These are phyloP conservation scores for Gossypium gossypioides DNA, from an alignment of 441 rosid species.

Conservation along the genomic window DNA sequence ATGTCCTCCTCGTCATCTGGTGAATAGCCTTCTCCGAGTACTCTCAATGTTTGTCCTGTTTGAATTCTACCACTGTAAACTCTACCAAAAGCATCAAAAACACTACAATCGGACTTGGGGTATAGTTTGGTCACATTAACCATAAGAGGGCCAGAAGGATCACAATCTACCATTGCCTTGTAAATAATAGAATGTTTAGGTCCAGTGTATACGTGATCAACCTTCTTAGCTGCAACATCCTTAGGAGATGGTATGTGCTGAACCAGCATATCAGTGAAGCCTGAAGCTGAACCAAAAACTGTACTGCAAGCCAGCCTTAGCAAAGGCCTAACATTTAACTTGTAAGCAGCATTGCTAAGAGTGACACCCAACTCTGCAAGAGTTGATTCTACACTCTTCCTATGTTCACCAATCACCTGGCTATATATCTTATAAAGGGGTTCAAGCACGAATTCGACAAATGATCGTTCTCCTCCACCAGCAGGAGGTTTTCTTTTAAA, in stretches of 20 bases:
- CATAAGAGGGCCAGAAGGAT: slow-evolving; percentile 83
- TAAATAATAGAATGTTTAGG: slow-evolving; percentile 60
- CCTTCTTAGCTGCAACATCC: slow-evolving; percentile 74
- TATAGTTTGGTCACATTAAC: slow-evolving; percentile 88
- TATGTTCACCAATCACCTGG: slow-evolving; percentile 96
- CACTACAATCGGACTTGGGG: slow-evolving; percentile 94
- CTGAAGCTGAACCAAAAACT: slow-evolving; percentile 84
- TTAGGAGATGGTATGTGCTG: slow-evolving; percentile 89
- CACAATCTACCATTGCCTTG: slow-evolving; percentile 77
- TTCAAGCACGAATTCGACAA: slow-evolving; percentile 85
- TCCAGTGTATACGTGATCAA: slow-evolving; percentile 72
- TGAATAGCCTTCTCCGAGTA: slow-evolving; percentile 91
- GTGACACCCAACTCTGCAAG: slow-evolving; percentile 90
- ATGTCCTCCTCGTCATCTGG: slow-evolving; percentile 97
- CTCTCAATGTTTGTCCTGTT: slow-evolving; percentile 86
- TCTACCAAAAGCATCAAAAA: slow-evolving; percentile 94
- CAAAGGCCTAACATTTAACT: slow-evolving; percentile 81
- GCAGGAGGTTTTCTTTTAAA: slow-evolving; percentile 72
- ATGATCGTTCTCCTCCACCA: slow-evolving; percentile 84
- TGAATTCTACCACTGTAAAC: slow-evolving; percentile 79
- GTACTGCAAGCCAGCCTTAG: slow-evolving; percentile 82
- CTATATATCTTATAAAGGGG: slow-evolving; percentile 96
- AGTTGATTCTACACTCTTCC: slow-evolving; percentile 88
- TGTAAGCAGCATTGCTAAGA: slow-evolving; percentile 82
- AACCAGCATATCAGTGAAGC: slow-evolving; percentile 95